Evolutionary conservation across 1,284 basidiomycete genomes (phyloP).

Genomic region (Bjerkandera adusta): DNA sequence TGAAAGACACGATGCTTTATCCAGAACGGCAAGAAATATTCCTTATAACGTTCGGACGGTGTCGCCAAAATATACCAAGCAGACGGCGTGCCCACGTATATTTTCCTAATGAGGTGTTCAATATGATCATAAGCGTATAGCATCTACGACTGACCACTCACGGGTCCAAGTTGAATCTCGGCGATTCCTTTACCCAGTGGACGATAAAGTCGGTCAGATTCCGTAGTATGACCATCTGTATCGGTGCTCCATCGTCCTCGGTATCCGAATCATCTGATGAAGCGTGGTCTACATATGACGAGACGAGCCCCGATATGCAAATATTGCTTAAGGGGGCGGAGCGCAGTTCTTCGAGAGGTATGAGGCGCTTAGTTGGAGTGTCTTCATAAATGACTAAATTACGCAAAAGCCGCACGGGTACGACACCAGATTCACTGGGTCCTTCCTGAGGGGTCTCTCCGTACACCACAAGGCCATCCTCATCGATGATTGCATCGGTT

Average conservation of each 20-base stretch:
- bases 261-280: constrained; percentile 16
- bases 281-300: constrained; percentile 20
- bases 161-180: constrained; percentile 5
- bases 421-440: constrained; percentile 22
- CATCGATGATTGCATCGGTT: background rate
- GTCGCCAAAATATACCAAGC: constrained; percentile 64
- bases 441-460: constrained; percentile 36
- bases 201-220: constrained; percentile 47
- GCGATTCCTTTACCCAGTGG: constrained; percentile 35
- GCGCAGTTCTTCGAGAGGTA: constrained; percentile 23
- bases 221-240: constrained; percentile 40
- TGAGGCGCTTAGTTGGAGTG: constrained; percentile 34
- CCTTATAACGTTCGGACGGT: constrained; percentile 43
- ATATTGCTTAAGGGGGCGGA: background rate
- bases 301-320: constrained; percentile 35
- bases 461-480: constrained; percentile 20
- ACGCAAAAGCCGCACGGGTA: constrained; percentile 51
- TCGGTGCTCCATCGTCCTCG: constrained; percentile 19
- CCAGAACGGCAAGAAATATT: constrained; percentile 45
- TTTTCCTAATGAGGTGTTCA: constrained; percentile 26
- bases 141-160: background rate
- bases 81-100: constrained; percentile 39
- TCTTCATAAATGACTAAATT: constrained; percentile 50
- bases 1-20: constrained; percentile 46
- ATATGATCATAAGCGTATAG: background rate